Evolutionary conservation across 1,139 yeast genomes (phyloP).

Genomic region (Hemisphaericaspora subhashii): DNA sequence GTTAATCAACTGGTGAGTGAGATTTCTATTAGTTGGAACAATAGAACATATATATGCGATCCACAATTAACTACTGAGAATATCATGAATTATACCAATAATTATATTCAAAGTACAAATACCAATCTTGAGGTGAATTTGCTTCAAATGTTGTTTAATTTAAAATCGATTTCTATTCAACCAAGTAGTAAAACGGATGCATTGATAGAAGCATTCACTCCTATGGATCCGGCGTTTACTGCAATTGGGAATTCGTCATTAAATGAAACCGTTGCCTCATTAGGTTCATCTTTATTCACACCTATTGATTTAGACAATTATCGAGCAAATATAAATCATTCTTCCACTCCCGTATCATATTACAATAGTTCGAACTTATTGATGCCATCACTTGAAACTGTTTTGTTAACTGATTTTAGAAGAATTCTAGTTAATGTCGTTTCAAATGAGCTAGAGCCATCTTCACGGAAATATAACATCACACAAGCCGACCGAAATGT

Average conservation of each 20-base stretch:
- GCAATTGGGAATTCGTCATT: slow-evolving; percentile 32
- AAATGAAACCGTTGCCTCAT: slow-evolving; percentile 21
- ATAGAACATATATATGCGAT: slow-evolving; percentile 36
- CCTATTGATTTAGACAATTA: slow-evolving; percentile 24
- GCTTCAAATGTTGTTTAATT: slow-evolving; percentile 52
- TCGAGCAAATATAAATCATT: not conserved
- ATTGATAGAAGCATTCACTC: slow-evolving; percentile 9
- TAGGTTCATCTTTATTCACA: slow-evolving; percentile 25
- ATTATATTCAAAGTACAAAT: slow-evolving; percentile 49
- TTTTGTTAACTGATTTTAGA: slow-evolving; percentile 42
- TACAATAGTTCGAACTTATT: slow-evolving; percentile 22
- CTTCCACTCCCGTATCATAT: slow-evolving; percentile 9
- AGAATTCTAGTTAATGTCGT: slow-evolving; percentile 43
- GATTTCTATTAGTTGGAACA: slow-evolving; percentile 29
- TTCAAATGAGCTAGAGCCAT: slow-evolving; percentile 23
- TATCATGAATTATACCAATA: slow-evolving; percentile 35
- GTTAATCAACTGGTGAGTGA: slow-evolving; percentile 10
- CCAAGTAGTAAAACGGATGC: slow-evolving; percentile 13
- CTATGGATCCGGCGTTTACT: slow-evolving; percentile 6
- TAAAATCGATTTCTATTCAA: slow-evolving; percentile 26
- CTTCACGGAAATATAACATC: slow-evolving; percentile 22
- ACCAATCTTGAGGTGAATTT: slow-evolving; percentile 56
- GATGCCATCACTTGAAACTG: slow-evolving; percentile 43
- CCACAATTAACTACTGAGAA: slow-evolving; percentile 41
- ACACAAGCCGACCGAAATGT: slow-evolving; percentile 20